Evolutionary conservation across 164 flowering plant species (phyloP).

Genomic region (Sedum album): DNA sequence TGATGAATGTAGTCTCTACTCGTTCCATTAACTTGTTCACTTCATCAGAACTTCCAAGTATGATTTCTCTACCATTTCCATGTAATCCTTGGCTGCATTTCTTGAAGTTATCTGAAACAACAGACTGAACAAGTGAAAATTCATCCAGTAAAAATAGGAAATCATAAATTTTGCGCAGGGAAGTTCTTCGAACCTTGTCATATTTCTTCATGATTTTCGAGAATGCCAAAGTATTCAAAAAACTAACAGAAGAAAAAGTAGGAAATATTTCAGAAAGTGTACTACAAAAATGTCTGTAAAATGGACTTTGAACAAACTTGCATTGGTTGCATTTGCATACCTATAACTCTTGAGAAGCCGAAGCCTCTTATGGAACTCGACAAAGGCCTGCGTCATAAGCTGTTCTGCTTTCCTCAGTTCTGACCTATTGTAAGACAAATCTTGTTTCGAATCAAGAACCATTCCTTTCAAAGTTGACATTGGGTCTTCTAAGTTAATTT

Average conservation of each 20-base stretch:
- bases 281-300: not conserved
- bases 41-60: slow-evolving; percentile 43
- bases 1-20: slow-evolving; percentile 39
- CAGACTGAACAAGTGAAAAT: not conserved
- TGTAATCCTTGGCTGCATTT: slow-evolving; percentile 49
- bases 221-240: slow-evolving; percentile 61
- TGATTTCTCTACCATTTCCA: slow-evolving; percentile 54
- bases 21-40: slow-evolving; percentile 34
- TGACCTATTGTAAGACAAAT: slow-evolving; percentile 30
- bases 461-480: slow-evolving; percentile 40
- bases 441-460: slow-evolving; percentile 20
- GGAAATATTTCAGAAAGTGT: not conserved
- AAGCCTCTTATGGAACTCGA: slow-evolving; percentile 55
- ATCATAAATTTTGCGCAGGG: not conserved
- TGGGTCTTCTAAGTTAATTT: slow-evolving; percentile 58
- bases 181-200: slow-evolving; percentile 48
- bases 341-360: slow-evolving; percentile 54
- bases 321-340: slow-evolving; percentile 23
- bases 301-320: not conserved
- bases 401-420: slow-evolving; percentile 54
- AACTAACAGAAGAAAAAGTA: slow-evolving; percentile 29
- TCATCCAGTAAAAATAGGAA: not conserved
- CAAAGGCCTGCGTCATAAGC: slow-evolving; percentile 36
- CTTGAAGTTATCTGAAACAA: slow-evolving; percentile 39
- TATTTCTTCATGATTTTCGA: slow-evolving; percentile 86